Evolutionary conservation across 345 rosid species (phyloP).

Genomic region (Euphorbia lathyris): DNA sequence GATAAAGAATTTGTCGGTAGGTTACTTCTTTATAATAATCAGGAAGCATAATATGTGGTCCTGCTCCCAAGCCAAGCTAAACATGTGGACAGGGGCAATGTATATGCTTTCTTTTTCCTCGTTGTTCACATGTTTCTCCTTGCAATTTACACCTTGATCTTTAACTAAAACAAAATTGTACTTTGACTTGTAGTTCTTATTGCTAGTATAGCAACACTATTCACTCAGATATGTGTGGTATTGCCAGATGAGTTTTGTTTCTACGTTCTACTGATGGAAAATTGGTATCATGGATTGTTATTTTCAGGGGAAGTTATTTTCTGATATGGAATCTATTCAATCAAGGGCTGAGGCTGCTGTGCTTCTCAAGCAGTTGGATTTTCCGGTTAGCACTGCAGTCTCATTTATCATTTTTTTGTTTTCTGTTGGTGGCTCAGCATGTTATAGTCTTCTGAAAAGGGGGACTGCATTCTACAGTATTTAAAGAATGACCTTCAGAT

Average conservation of each 20-base stretch:
- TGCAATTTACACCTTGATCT: neutral
- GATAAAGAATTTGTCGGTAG: constrained; percentile 76
- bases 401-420: constrained; percentile 13
- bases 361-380: constrained; percentile 89
- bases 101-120: neutral
- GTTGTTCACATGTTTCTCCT: neutral
- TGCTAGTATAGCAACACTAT: neutral
- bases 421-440: constrained; percentile 1
- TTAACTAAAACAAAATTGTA: neutral
- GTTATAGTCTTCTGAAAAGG: neutral
- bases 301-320: constrained; percentile 75
- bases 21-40: constrained; percentile 12
- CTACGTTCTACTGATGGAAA: constrained; percentile 2
- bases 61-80: neutral
- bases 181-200: neutral
- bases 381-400: constrained; percentile 66
- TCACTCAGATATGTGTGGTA: neutral
- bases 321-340: constrained; percentile 91
- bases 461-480: neutral
- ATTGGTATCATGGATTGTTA: constrained; percentile 2
- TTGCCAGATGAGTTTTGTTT: neutral
- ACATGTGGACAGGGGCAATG: neutral
- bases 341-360: constrained; percentile 97
- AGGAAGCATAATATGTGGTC: neutral
- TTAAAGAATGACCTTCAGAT: neutral